phyloP scores from a whole-genome alignment of 495 filamentous ascomycete species.

The Cercophora scortea region DNA sequence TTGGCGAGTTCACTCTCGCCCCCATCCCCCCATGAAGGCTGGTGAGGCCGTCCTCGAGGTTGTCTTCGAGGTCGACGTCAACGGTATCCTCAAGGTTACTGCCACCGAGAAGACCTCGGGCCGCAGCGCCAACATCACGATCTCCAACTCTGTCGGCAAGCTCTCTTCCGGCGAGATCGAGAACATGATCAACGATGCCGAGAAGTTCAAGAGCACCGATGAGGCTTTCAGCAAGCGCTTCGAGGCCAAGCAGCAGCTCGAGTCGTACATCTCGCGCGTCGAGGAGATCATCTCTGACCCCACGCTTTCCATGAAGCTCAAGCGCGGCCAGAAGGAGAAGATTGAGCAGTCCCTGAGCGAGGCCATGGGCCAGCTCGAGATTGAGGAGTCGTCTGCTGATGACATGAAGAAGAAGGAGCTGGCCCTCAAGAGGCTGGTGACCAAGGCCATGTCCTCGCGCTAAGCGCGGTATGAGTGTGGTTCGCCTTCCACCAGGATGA shows the following conservation, averaged over 20 bases:
- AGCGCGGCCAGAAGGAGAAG: conserved; percentile 99
- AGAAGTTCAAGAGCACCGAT: conserved; percentile 97
- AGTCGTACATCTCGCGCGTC: conserved; percentile 97
- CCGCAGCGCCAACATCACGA: conserved; percentile 97
- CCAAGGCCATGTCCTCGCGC: conserved; percentile 90
- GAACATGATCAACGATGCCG: conserved; percentile 92
- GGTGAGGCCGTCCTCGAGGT: conserved; percentile 96
- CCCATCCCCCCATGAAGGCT: conserved; percentile 98
- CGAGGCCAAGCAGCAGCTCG: conserved; percentile 96
- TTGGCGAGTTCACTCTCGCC: conserved; percentile 97
- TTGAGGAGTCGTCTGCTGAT: conserved; percentile 68
- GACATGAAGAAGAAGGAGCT: conserved; percentile 99
- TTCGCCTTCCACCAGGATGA: conserved; percentile 23
- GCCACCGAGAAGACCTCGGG: conserved; percentile 99
- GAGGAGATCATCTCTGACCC: conserved; percentile 98
- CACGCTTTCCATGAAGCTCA: conserved; percentile 90
- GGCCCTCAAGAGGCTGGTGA: conserved; percentile 93
- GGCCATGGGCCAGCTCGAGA: conserved; percentile 42
- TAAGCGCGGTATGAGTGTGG: conserved; percentile 43
- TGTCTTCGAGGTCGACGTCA: conserved; percentile 99
- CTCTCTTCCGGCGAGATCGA: conserved; percentile 93
- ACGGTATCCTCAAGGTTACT: conserved; percentile 99
- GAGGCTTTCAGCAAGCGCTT: conserved; percentile 99
- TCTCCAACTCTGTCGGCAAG: conserved; percentile 99
- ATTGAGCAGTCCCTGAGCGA: conserved; percentile 76